Conservation (phyloP, 1,284 basidiomycete genomes). For the Gymnopus androsaceus region DNA sequence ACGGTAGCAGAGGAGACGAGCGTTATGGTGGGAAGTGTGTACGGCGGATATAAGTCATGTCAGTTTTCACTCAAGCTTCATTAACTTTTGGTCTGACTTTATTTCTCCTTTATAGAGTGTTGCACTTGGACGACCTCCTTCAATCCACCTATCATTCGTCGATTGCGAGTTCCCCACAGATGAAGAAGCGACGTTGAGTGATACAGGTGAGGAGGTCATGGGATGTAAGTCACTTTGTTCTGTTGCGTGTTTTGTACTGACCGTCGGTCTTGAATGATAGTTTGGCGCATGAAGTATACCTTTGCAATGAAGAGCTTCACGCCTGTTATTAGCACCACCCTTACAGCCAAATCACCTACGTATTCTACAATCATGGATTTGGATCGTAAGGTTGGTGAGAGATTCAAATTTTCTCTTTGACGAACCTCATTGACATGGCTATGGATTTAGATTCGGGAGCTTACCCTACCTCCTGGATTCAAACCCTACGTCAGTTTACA, state of each 20-base stretch:
- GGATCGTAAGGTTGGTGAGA: conserved; percentile 30
- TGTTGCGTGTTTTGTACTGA: not conserved
- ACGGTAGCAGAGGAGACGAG: conserved; percentile 48
- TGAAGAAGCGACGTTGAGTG: conserved; percentile 43
- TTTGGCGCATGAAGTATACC: conserved; percentile 49
- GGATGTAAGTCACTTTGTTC: conserved; percentile 23
- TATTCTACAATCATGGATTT: conserved; percentile 48
- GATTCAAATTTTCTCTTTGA: not conserved
- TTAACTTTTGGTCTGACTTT: too few species aligned
- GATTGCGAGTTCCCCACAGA: conserved; percentile 50
- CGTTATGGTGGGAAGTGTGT: conserved; percentile 56
- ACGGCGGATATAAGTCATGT: conserved; percentile 48
- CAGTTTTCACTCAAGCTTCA: conserved; percentile 18
- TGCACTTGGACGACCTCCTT: conserved; percentile 47
- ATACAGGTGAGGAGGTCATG: conserved; percentile 37
- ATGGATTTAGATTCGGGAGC: conserved; percentile 11
- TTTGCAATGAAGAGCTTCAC: conserved; percentile 45
- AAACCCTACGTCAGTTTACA: conserved; percentile 39
- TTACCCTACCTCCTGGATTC: conserved; percentile 40
- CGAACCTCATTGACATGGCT: not conserved
- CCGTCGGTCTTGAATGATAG: conserved; percentile 28
- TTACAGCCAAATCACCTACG: conserved; percentile 43
- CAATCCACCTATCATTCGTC: conserved; percentile 46
- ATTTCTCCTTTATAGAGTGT: conserved; percentile 36
- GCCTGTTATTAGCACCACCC: conserved; percentile 43